Percentiles rank a stretch among this genome's conserved stretches.
These are phyloP conservation scores for Mycosphaerella sp. DNA, from an alignment of 2,329 filamentous ascomycete species.

Conservation along the genomic window DNA sequence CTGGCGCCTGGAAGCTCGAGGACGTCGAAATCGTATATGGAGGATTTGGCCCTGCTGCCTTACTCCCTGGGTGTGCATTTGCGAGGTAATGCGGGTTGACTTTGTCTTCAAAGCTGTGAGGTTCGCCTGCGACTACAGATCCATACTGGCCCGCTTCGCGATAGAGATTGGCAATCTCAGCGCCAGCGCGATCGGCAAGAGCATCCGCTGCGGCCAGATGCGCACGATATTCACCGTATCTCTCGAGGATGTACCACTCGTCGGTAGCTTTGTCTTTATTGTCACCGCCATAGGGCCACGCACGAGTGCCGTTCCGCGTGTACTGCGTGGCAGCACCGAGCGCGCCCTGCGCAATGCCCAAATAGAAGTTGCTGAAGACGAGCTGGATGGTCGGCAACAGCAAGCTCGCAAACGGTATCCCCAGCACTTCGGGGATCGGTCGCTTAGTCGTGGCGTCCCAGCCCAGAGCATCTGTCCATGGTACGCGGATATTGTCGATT, in stretches of 20 bases:
- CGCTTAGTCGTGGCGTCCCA: constrained; percentile 50
- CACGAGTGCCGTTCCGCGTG: constrained; percentile 50
- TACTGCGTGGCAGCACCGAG: constrained; percentile 52
- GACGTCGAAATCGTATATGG: constrained; percentile 21
- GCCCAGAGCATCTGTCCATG: constrained; percentile 57
- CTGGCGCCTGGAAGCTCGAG: constrained; percentile 16
- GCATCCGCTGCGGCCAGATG: constrained; percentile 55
- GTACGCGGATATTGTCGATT: constrained; percentile 51
- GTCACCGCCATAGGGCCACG: constrained; percentile 60
- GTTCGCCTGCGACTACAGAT: constrained; percentile 15
- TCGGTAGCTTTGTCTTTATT: constrained; percentile 54
- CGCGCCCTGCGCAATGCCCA: constrained; percentile 56
- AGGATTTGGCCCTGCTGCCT: constrained; percentile 14
- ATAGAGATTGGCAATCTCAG: constrained; percentile 46
- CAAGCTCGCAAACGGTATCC: constrained; percentile 51
- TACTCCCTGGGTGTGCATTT: constrained; percentile 9
- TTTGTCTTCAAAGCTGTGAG: constrained; percentile 12
- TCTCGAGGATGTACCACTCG: constrained; percentile 59
- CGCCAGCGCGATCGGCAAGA: constrained; percentile 51
- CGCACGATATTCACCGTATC: constrained; percentile 58
- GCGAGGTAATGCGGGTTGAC: constrained; percentile 21
- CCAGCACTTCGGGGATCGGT: constrained; percentile 46
- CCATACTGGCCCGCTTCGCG: constrained; percentile 28
- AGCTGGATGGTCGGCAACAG: constrained; percentile 59
- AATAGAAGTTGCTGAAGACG: constrained; percentile 60